Base-by-base conservation (phyloP, 2,329 filamentous ascomycete genomes). In the Didymella glomerata region DNA sequence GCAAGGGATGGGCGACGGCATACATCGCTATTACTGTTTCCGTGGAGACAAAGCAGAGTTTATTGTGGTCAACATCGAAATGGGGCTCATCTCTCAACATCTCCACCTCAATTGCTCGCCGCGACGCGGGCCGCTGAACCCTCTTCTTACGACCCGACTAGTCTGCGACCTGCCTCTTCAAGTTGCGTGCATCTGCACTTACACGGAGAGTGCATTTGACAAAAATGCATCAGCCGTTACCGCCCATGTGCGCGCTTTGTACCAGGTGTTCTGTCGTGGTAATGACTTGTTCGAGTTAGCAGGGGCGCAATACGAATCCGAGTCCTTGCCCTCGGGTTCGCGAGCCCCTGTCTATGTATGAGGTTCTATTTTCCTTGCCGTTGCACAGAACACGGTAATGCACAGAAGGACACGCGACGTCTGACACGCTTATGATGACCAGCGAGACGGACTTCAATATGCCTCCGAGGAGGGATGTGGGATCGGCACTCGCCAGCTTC, bases 291-390 rank as follows among this genome's bases (percentile, higher is more conserved):
- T 59, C 27, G 24, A 42, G 56, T 51, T 51, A 59, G 56, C 27
- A 47, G 24, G 28, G 45, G 34, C 51, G 50, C 41, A 51, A 59
- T 41, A 38, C 50, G 50, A 59, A 51, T 54, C 56, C 50, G 50
- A 59, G 50, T 59, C 56, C 56, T 54, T 51, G 56, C 56, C 40
- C 47, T 59, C 41, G 56, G 56, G 56, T 50, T 54, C 20, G 50
- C 41, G 22, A 47, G 22, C 41, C 56, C 56, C 41, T 54, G 56
- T 50, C 20, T 32, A 24, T 30, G 48, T 57, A 24, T 53, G 30
- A 32, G 45, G 38, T 40, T 41, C 49, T 49, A 46, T 38, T 34
- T 50, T n/a, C n/a, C 20, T 48, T 32, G n/a, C 27, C 16, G 50
- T 59, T 34, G 36, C 22, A 47, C 50, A 20, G 30, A 34, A 30